phyloP scores from a whole-genome alignment of 768 basidiomycete genomes.

The Lepiota brunneoincarnata region DNA sequence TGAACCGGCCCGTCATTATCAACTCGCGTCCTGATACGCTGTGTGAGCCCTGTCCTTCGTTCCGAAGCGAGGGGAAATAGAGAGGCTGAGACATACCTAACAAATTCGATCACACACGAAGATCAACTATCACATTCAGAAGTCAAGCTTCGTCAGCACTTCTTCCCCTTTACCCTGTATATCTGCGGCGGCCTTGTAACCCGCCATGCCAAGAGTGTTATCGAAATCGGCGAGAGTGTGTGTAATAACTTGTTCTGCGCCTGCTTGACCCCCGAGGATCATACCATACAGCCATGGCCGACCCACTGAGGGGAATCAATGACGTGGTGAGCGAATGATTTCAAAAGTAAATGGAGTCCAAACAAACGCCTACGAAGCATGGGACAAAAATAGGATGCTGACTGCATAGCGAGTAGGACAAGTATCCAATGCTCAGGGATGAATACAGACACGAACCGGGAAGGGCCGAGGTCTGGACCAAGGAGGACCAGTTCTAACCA shows the following conservation, averaged over 20 bases:
- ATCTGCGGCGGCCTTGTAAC: conserved; percentile 56
- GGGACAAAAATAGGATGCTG: too few relatives aligned
- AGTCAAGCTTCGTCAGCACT: conserved; percentile 43
- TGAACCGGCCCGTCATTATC: neutral
- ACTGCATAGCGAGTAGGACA: too few relatives aligned
- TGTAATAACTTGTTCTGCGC: conserved; percentile 71
- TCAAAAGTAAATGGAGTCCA: neutral
- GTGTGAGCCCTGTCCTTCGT: too few relatives aligned
- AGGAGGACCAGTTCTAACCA: too few relatives aligned
- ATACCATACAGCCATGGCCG: conserved; percentile 78
- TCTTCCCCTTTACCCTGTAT: conserved; percentile 58
- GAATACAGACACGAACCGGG: too few relatives aligned
- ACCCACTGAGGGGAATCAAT: conserved; percentile 43
- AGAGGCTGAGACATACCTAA: neutral
- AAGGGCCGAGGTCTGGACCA: too few relatives aligned
- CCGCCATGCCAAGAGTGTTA: conserved; percentile 58
- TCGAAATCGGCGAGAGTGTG: conserved; percentile 70
- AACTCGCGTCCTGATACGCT: neutral
- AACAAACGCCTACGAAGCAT: too few relatives aligned
- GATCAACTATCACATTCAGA: conserved; percentile 11
- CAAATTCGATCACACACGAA: neutral
- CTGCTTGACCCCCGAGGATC: conserved; percentile 64
- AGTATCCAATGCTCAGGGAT: too few relatives aligned
- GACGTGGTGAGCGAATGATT: neutral
- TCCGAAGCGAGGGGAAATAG: too few relatives aligned